phyloP scores from a whole-genome alignment of 108 stramenopile species.

The Skeletonema potamos region DNA sequence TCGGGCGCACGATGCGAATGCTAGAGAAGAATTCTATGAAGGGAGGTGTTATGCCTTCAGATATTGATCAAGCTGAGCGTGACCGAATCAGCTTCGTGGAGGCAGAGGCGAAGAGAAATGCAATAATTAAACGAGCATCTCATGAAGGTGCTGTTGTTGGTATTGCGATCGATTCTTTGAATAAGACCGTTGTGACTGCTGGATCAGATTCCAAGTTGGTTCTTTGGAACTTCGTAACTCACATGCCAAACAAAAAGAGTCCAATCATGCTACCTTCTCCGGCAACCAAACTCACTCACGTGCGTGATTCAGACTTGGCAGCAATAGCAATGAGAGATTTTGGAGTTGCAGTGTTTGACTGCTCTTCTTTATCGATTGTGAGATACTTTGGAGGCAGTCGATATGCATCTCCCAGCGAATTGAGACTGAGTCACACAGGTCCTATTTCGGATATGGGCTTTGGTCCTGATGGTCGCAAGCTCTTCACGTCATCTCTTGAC shows the following conservation, averaged over 20 bases:
- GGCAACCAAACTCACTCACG: conserved; percentile 74
- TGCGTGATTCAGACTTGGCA: conserved; percentile 81
- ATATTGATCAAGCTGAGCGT: conserved; percentile 66
- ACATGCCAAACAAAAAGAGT: conserved; percentile 83
- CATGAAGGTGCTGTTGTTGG: conserved; percentile 86
- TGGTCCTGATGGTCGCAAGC: conserved; percentile 87
- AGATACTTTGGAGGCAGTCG: conserved; percentile 64
- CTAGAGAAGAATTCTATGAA: conserved; percentile 72
- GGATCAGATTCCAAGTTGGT: conserved; percentile 87
- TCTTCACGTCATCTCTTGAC: conserved; percentile 86
- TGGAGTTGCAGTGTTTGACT: conserved; percentile 75
- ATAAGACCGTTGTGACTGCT: conserved; percentile 79
- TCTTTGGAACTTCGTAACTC: conserved; percentile 89
- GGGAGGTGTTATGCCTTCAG: conserved; percentile 58
- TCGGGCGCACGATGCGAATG: conserved; percentile 65
- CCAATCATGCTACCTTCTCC: conserved; percentile 68
- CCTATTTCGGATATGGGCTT: conserved; percentile 89
- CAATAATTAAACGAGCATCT: conserved; percentile 56
- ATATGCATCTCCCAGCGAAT: background rate
- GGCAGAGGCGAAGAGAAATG: conserved; percentile 38
- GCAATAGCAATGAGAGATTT: conserved; percentile 77
- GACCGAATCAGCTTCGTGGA: conserved; percentile 47
- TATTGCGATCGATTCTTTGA: conserved; percentile 89
- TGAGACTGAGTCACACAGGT: conserved; percentile 57
- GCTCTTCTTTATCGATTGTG: conserved; percentile 65